A percentile compares a stretch with the other conserved stretches of the same genome.
Evolutionary conservation across 1,139 yeast genomes (phyloP).

Genomic region (Hansenula lynferdii): DNA sequence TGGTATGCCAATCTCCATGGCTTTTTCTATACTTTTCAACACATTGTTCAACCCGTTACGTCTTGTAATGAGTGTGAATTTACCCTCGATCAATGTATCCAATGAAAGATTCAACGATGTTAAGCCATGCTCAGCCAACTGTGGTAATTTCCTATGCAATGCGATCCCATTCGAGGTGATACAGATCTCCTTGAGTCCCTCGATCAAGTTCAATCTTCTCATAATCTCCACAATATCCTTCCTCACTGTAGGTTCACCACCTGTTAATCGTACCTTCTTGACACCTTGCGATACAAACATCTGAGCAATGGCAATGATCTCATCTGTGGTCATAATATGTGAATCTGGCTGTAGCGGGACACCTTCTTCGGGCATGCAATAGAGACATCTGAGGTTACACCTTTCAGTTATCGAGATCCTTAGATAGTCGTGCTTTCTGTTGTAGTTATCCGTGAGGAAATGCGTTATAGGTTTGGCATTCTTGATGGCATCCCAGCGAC

Average conservation of each 20-base stretch:
- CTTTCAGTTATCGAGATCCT: constrained; percentile 46
- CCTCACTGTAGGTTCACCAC: constrained; percentile 51
- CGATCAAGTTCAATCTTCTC: constrained; percentile 28
- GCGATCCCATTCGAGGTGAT: constrained; percentile 48
- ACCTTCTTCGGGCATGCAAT: constrained; percentile 54
- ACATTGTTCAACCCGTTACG: constrained; percentile 41
- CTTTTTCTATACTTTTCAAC: constrained; percentile 35
- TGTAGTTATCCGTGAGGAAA: constrained; percentile 38
- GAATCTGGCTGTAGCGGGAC: constrained; percentile 37
- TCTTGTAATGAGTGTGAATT: constrained; percentile 41
- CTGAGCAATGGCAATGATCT: constrained; percentile 35
- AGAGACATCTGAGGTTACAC: constrained; percentile 45
- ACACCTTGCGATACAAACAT: constrained; percentile 43
- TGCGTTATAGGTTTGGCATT: constrained; percentile 32
- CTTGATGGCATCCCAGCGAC: constrained; percentile 17
- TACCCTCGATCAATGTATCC: constrained; percentile 45
- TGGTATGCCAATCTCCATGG: constrained; percentile 37
- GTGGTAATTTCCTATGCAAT: constrained; percentile 38
- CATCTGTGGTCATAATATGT: constrained; percentile 34
- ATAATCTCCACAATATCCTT: constrained; percentile 41
- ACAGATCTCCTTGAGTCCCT: constrained; percentile 40
- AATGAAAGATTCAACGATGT: constrained; percentile 41
- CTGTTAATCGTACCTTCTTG: constrained; percentile 42
- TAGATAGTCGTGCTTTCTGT: constrained; percentile 40
- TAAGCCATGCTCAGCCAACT: constrained; percentile 34